phyloP scores from a whole-genome alignment of 2,329 filamentous ascomycete species.

The Cytospora chrysosperma region DNA sequence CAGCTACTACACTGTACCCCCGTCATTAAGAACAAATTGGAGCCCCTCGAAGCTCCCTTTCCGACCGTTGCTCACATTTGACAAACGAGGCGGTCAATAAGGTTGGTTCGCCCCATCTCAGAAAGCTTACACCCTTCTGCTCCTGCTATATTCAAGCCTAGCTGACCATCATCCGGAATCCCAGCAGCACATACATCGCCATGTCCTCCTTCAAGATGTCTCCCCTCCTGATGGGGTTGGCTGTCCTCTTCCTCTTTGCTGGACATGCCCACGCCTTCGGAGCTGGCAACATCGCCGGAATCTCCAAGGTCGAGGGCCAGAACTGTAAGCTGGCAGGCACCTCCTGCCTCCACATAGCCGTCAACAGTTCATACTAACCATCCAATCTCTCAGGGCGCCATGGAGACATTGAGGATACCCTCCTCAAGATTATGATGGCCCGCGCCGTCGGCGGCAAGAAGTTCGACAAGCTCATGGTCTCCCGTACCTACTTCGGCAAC shows the following conservation, averaged over 20 bases:
- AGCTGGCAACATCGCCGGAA: conserved; percentile 82
- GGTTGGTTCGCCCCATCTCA: neutral
- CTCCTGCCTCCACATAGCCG: neutral
- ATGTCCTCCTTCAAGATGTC: conserved; percentile 52
- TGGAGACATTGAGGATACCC: conserved; percentile 89
- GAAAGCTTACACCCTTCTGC: neutral
- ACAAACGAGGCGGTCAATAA: conserved; percentile 7
- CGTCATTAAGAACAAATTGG: neutral
- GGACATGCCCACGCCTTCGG: conserved; percentile 75
- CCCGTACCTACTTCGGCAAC: conserved; percentile 93
- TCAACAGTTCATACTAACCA: neutral
- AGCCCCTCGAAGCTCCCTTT: conserved; percentile 10
- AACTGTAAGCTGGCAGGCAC: conserved; percentile 58
- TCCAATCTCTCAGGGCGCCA: conserved; percentile 60
- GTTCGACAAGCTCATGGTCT: conserved; percentile 84
- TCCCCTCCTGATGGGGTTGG: conserved; percentile 53
- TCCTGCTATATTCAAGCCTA: neutral
- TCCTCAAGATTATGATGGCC: conserved; percentile 67
- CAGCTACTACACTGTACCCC: conserved; percentile 1
- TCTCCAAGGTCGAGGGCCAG: conserved; percentile 77
- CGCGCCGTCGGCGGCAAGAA: conserved; percentile 64
- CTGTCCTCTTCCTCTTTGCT: conserved; percentile 65
- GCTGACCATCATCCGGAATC: conserved; percentile 1
- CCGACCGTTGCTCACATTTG: neutral
- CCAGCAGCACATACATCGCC: conserved; percentile 24